A percentile compares a stretch with the other conserved stretches of the same genome.
These are phyloP conservation scores for Cladorrhinum sp. DNA, from an alignment of 2,329 filamentous ascomycete genomes.

Conservation along the genomic window DNA sequence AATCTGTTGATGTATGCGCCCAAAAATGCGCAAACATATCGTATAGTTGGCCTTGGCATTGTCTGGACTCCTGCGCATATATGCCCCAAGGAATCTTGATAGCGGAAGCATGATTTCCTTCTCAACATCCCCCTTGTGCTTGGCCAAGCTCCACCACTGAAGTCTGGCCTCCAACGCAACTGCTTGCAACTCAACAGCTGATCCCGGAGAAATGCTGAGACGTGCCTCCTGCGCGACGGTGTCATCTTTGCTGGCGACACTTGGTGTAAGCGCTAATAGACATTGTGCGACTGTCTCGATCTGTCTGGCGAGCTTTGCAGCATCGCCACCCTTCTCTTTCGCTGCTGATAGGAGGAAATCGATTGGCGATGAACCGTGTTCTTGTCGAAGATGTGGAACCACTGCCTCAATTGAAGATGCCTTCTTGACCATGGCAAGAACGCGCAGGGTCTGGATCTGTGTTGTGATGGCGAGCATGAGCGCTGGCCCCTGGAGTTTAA, in stretches of 20 bases:
- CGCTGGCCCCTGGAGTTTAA: conserved; percentile 41
- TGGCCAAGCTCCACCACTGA: conserved; percentile 63
- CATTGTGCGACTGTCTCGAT: conserved; percentile 64
- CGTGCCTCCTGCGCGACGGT: conserved; percentile 49
- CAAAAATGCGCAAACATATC: conserved; percentile 36
- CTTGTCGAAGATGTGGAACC: conserved; percentile 52
- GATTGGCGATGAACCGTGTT: conserved; percentile 54
- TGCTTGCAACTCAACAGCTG: conserved; percentile 60
- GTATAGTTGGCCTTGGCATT: conserved; percentile 38
- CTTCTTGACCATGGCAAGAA: conserved; percentile 60
- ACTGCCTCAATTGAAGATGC: conserved; percentile 56
- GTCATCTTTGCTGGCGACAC: conserved; percentile 63
- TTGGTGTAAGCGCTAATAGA: conserved; percentile 64
- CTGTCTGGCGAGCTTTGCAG: conserved; percentile 60
- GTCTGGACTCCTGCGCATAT: conserved; percentile 49
- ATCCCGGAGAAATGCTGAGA: conserved; percentile 53
- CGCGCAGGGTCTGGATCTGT: conserved; percentile 62
- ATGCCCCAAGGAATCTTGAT: conserved; percentile 59
- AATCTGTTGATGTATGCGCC: conserved; percentile 39
- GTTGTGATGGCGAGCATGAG: conserved; percentile 58
- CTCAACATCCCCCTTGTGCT: conserved; percentile 57
- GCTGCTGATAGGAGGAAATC: conserved; percentile 52
- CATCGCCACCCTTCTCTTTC: conserved; percentile 42
- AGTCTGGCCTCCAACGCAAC: conserved; percentile 60
- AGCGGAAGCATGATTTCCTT: conserved; percentile 66